These are phyloP conservation scores for Candida tetrigidarum DNA, from an alignment of 1,139 yeast species.

Conservation along the genomic window DNA sequence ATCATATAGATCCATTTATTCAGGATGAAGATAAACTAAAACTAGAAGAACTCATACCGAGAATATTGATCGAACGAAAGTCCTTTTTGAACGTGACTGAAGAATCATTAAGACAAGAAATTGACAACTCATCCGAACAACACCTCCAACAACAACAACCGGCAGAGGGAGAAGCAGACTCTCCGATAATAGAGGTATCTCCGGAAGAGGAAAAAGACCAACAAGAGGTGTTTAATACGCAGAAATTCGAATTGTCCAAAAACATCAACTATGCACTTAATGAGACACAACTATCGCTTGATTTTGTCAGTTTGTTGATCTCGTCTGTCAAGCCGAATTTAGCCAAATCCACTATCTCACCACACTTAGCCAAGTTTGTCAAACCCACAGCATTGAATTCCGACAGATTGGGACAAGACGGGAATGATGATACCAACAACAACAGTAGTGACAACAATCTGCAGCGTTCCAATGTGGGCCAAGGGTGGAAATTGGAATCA, in stretches of 20 bases:
- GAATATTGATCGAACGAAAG: conserved; percentile 41
- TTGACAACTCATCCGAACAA: conserved; percentile 16
- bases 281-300: conserved; percentile 87
- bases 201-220: conserved; percentile 19
- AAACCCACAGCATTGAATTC: conserved; percentile 83
- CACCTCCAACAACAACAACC: no score
- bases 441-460: conserved; percentile 20
- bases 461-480: conserved; percentile 54
- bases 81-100: conserved; percentile 58
- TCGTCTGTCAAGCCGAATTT: conserved; percentile 86
- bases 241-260: conserved; percentile 59
- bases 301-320: conserved; percentile 80
- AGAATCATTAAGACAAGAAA: conserved; percentile 42
- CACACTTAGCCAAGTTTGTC: conserved; percentile 75
- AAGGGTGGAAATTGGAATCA: conserved; percentile 87
- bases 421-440: conserved; percentile 22
- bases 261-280: conserved; percentile 74
- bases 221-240: conserved; percentile 55
- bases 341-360: conserved; percentile 87
- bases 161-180: conserved; percentile 10
- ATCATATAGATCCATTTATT: conserved; percentile 40
- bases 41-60: conserved; percentile 46
- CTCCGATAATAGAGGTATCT: conserved; percentile 9
- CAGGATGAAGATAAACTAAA: conserved; percentile 44
- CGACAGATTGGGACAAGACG: conserved; percentile 48